Base-by-base conservation (phyloP, 1,284 basidiomycete species). In the Schizopora paradoxa region DNA sequence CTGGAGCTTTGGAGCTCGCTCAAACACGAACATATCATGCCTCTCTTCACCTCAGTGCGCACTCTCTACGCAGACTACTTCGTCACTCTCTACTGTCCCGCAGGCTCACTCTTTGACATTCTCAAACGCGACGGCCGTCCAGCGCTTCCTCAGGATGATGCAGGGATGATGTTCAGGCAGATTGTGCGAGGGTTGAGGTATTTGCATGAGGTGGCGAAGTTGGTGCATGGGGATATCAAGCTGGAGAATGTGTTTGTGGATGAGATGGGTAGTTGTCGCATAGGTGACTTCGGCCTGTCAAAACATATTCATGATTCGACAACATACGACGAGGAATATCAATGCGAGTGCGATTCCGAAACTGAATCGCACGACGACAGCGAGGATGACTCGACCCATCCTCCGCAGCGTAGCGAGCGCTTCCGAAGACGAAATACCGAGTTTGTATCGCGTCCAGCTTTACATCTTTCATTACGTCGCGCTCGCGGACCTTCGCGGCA, bases 181-280 rank as follows among this genome's bases (percentile, higher is more conserved):
- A 80, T 97, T 47, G 89, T 92, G 26, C 74, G 83, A 37, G 94
- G 91, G 8, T 69, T 97, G 54, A 73, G 80, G 46, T 94, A 92
- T 62, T 67, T 99, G 57, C 94, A 98, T 64, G 79, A 86, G 51
- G 76, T 79, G 38, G 85, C 81, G 19, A 68, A 75, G 13, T 77
- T 88, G 54, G 82, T 93, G 43, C 93, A 97, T 67, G 79, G 91
- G 54, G 93, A 99, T 66, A 73, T 99, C 64, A 99, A 99, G 68
- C 79, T 97, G 47, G 95, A 98, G 69, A 99, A 99, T 67, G 83
- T 98, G 38, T 76, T 99, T 42, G 82, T 93, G 47, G 91, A 94
- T 63, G 82, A 87, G 58, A 76, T 77, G 63, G 90, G 89, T 41
- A 73, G 80, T 27, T 88, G 86, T 67, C 78, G 79, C 59, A 86